A percentile compares a stretch with the other conserved stretches of the same genome.
phyloP scores from a whole-genome alignment of 1,284 basidiomycete genomes.

The Sanghuangporus sanghuang region DNA sequence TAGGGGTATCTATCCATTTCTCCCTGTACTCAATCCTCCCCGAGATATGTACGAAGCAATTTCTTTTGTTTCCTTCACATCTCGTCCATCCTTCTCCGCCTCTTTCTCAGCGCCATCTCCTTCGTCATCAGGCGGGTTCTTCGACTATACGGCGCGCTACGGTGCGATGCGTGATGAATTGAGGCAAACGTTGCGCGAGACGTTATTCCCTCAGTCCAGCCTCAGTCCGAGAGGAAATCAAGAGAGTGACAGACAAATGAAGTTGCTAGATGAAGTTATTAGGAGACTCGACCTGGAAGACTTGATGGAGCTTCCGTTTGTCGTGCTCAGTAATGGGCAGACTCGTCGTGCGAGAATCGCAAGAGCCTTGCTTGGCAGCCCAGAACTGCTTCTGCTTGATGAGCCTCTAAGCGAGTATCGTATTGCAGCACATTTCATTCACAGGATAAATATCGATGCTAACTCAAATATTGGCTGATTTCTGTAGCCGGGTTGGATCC shows the following conservation, averaged over 20 bases:
- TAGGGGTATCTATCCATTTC: slow-evolving; percentile 70
- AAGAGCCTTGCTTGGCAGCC: slow-evolving; percentile 66
- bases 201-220: slow-evolving; percentile 41
- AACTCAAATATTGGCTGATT: neutral
- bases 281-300: slow-evolving; percentile 48
- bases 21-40: slow-evolving; percentile 30
- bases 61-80: slow-evolving; percentile 64
- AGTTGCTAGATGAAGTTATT: slow-evolving; percentile 37
- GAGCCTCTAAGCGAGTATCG: slow-evolving; percentile 69
- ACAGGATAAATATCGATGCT: neutral
- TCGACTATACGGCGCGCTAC: slow-evolving; percentile 88
- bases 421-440: too few species aligned
- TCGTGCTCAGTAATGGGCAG: slow-evolving; percentile 90
- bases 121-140: slow-evolving; percentile 68
- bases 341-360: slow-evolving; percentile 83
- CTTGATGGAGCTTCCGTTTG: slow-evolving; percentile 74
- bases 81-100: slow-evolving; percentile 50
- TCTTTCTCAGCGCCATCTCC: slow-evolving; percentile 64
- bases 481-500: slow-evolving; percentile 70
- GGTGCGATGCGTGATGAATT: slow-evolving; percentile 84
- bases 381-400: slow-evolving; percentile 75
- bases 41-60: slow-evolving; percentile 47
- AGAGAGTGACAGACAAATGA: neutral
- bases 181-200: slow-evolving; percentile 63
- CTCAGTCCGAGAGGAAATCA: neutral